Evolutionary conservation across 208 protist genomes (phyloP).

Genomic region (Acanthamoeba royreba): DNA sequence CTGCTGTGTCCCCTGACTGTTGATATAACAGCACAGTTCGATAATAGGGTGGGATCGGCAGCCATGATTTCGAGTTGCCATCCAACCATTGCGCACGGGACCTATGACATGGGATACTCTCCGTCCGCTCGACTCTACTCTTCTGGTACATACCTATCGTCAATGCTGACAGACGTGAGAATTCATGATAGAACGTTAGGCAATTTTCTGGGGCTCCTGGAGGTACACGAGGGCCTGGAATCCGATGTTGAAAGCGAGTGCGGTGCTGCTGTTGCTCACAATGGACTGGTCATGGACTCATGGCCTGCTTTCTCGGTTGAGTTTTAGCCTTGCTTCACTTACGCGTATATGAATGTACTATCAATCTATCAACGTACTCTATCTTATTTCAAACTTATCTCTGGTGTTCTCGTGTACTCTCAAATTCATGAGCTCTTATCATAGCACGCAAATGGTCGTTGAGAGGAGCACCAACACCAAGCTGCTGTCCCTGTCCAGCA

Average conservation of each 20-base stretch:
- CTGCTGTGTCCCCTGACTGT: too few relatives aligned
- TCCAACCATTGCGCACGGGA: background rate
- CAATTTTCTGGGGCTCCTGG: background rate
- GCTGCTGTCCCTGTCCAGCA: background rate
- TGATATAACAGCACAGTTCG: too few relatives aligned
- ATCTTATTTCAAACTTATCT: too few relatives aligned
- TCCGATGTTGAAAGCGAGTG: background rate
- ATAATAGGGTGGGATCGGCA: background rate
- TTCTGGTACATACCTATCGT: background rate
- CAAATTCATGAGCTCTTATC: background rate
- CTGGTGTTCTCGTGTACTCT: too few relatives aligned
- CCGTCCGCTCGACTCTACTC: constrained; percentile 14
- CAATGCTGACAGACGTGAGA: too few relatives aligned
- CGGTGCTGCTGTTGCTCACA: background rate
- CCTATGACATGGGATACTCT: constrained; percentile 42
- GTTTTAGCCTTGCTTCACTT: too few relatives aligned
- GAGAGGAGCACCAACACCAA: background rate
- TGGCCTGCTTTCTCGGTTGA: background rate
- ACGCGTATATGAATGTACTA: too few relatives aligned
- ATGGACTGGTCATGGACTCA: background rate
- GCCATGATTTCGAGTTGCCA: constrained; percentile 33
- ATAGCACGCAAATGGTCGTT: background rate
- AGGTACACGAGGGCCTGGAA: background rate
- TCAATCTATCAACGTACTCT: too few relatives aligned
- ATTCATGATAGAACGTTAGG: too few relatives aligned